Conservation (phyloP, 345 rosid species). For the Viola odorata region DNA sequence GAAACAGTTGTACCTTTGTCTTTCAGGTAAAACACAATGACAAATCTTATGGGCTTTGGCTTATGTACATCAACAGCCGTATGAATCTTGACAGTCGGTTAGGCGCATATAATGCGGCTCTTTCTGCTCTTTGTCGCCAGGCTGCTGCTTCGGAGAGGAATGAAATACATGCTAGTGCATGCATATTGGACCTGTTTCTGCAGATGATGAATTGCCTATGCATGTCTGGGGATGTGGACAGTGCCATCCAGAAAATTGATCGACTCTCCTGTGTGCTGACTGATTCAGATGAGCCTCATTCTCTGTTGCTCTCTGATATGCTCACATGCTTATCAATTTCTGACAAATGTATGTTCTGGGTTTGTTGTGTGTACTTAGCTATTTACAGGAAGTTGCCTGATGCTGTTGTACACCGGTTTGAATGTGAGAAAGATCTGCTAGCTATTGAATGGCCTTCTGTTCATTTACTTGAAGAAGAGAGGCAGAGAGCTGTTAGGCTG, state of each 20-base stretch:
- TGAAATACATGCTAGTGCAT: slow-evolving; percentile 48
- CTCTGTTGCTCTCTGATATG: slow-evolving; percentile 65
- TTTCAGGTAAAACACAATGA: slow-evolving; percentile 69
- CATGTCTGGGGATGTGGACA: slow-evolving; percentile 65
- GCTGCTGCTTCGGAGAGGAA: slow-evolving; percentile 37
- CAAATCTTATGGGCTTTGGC: slow-evolving; percentile 79
- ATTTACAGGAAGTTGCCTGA: slow-evolving; percentile 96
- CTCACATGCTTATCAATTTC: slow-evolving; percentile 75
- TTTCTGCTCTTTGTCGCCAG: slow-evolving; percentile 48
- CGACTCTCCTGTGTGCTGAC: slow-evolving; percentile 34
- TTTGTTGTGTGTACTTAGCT: slow-evolving; percentile 96
- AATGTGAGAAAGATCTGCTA: slow-evolving; percentile 65
- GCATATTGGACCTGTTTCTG: slow-evolving; percentile 82
- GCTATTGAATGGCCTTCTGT: slow-evolving; percentile 70
- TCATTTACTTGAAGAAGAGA: slow-evolving; percentile 45
- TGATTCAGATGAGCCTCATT: slow-evolving; percentile 54
- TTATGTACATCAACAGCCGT: slow-evolving; percentile 83
- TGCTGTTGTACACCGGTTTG: slow-evolving; percentile 58
- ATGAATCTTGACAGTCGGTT: slow-evolving; percentile 57
- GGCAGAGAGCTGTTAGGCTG: slow-evolving; percentile 45
- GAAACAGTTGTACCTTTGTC: slow-evolving; percentile 29
- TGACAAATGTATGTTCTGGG: slow-evolving; percentile 96
- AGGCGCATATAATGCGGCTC: slow-evolving; percentile 65
- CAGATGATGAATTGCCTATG: slow-evolving; percentile 81
- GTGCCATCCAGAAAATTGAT: slow-evolving; percentile 53